Base-by-base conservation (phyloP, 805 yeast genomes). In the Pichia gijzeniarum region DNA sequence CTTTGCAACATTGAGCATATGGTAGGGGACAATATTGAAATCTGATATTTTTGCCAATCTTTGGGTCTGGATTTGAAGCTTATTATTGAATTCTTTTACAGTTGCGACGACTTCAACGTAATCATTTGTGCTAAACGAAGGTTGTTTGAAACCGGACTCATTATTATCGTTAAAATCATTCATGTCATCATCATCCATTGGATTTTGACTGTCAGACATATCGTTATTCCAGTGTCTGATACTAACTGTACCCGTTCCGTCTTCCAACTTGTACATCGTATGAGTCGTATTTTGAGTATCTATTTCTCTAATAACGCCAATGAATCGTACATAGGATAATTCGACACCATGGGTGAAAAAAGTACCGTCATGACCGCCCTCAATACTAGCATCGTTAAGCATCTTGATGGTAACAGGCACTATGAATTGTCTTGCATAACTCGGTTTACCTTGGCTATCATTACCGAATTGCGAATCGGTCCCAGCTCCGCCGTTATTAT, bases 351-450 rank as follows among this genome's bases (percentile, higher is more conserved):
- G 72, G 30, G 79, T 64, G 25, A 65, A 69, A 60, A 74, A 85
- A 5, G 82, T 83, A 12, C 83, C 85, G 58, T 85, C 95, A 35
- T 82, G 85, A 3, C 76, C 73, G 4, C 70, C 65, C 47, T 78
- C 85, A 14, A 72, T 68, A 4, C 85, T 73, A 43, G 81, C 86
- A 48, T 74, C 68, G 28, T 52, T 45, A 48, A 85, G 72, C 61
- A 82, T 85, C 57, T 82, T 84, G 54, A 85, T 78, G 1, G 95
- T 84, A 12, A 83, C 88, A 2, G 95, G 90, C 1, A 73, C 74
- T 19, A 77, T 56, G 10, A 54, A 60, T 59, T 56, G 68, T 55
- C 48, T 65, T 47, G 50, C 60, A 61, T 53, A 50, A 3, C 37
- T 14, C 17, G 48, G 44, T 37, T 45, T 45, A 33, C 40, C 30